Evolutionary conservation across 345 rosid species (phyloP), one percentile per base, ranked within the genome.

Genomic region (Hirschfeldia incana): DNA sequence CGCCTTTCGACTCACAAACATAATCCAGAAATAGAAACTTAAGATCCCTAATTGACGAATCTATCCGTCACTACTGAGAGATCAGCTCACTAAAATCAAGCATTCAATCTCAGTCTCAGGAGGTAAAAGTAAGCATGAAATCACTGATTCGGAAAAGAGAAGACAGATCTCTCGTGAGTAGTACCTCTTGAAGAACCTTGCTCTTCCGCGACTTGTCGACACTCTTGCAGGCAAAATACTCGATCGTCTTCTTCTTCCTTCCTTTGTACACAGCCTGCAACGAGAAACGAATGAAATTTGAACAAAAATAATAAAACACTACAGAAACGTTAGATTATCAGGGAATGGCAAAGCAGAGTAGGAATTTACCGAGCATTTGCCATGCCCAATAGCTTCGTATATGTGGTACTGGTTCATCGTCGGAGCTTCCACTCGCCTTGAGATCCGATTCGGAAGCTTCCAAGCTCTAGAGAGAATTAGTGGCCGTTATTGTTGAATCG

Each of bases 181-280:
- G 88, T 85, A 95, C 99, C 88, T 95, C 99, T 75, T 91, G 98
- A 74, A 95, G 98, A 78, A 95, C 91, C 84, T 93, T 91, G 86
- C 67, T 88, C 88, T 88, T 87, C 73, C 90, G 97, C 32, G 99
- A 93, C 80, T 95, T 95, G 1, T 93, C 98, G 1, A 93, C 96
- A 76, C 99, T 91, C 90, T 95, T 95, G 63, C 92, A 86, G 0
- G 99, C 98, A 39, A 89, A 95, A 82, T 95, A 93, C 88, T 93
- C 98, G 74, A 95, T 95, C 63, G 96, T 86, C 88, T 90, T 91
- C 97, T 92, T 95, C 97, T 90, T 93, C 85, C 99, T 87, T 65
- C 99, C 99, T 81, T 93, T 93, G 75, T 93, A 93, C 65, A 95
- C 99, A 57, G 89, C 86, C 99, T 95, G 72, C 70, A 46, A 8